Conservation (phyloP, 768 basidiomycete genomes). For the Sarcodon sp. region DNA sequence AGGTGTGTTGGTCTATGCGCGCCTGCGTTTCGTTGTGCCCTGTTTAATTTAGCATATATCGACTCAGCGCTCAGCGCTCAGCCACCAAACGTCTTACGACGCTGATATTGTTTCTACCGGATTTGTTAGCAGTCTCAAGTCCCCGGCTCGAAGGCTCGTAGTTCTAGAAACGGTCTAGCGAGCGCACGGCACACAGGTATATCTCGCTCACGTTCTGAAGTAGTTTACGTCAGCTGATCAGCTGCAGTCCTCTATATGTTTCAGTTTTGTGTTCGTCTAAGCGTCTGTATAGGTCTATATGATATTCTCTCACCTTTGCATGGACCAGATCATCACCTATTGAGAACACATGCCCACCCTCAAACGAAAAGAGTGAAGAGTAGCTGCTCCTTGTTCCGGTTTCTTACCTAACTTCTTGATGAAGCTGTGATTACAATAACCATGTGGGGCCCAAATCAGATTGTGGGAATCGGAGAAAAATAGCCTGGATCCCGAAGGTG, state of each 20-base stretch:
- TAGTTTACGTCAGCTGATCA: conserved; percentile 1
- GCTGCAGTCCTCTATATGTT: conserved; percentile 94
- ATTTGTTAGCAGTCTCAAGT: conserved; percentile 48
- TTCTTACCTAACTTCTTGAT: neutral
- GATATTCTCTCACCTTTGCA: conserved; percentile 1
- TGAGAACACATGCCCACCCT: conserved; percentile 89
- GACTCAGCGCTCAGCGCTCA: conserved; percentile 80
- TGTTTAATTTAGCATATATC: conserved; percentile 29
- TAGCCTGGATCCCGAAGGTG: conserved; percentile 68
- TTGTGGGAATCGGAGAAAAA: conserved; percentile 96
- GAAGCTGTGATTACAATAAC: conserved; percentile 88
- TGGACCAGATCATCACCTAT: conserved; percentile 81
- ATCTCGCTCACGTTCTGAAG: no score
- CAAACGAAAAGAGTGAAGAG: conserved; percentile 93
- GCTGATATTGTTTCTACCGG: conserved; percentile 80
- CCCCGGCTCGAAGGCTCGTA: conserved; percentile 78
- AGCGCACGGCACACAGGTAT: conserved; percentile 90
- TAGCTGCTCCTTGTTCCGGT: neutral
- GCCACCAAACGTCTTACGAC: conserved; percentile 93
- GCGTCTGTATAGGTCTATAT: conserved; percentile 6
- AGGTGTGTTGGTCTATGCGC: conserved; percentile 25
- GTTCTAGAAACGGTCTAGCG: conserved; percentile 98
- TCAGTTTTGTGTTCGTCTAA: conserved; percentile 44
- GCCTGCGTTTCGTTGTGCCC: neutral
- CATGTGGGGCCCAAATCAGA: conserved; percentile 94